Evolutionary conservation across 2,329 filamentous ascomycete species (phyloP), one percentile per base, ranked within the genome.

Genomic region (Cordyceps farinosa): DNA sequence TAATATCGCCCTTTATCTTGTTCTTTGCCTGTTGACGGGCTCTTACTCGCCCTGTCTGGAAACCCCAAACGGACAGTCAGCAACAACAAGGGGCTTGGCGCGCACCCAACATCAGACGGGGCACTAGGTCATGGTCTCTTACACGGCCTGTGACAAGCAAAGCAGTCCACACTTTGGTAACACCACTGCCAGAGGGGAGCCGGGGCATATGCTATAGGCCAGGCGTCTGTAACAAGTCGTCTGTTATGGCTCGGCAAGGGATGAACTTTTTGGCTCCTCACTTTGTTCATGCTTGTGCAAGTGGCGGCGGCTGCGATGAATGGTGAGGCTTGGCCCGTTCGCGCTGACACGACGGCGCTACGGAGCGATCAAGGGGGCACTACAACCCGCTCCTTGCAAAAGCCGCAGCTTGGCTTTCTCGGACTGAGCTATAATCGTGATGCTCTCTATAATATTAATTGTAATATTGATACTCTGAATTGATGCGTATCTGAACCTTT

Each of bases 41-140:
- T 30, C 22, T 27, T 54, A 53, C 51, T 53, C 32, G 51, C 34
- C 34, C 5, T 30, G 36, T 44, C 38, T 42, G 17, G 48, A 8
- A 22, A 11, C 22, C 22, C 22, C 22, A 22, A 22, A 22, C 22
- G 22, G 22, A 22, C 22, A 22, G 22, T 22, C 22, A 22, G 22
- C 22, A 22, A 22, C 22, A 22, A 44, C 5, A 13, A n/a, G 51
- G 22, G 22, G 11, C 2, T 40, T 40, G 38, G 27, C 45, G 22
- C 45, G 30, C 30, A 3, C 36, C n/a, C 47, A 60, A 52, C 57
- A 60, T 60, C 45, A 59, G 56, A 59, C 45, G 56, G 8, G 30
- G 30, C 13, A 15, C 15, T 5, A 17, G 17, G 10, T 32, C 7
- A 47, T 38, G n/a, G 17, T 45, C 57, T 60, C 57, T 60, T 52